Conservation (phyloP, 1,284 basidiomycete species). For the Ustilago curta region DNA sequence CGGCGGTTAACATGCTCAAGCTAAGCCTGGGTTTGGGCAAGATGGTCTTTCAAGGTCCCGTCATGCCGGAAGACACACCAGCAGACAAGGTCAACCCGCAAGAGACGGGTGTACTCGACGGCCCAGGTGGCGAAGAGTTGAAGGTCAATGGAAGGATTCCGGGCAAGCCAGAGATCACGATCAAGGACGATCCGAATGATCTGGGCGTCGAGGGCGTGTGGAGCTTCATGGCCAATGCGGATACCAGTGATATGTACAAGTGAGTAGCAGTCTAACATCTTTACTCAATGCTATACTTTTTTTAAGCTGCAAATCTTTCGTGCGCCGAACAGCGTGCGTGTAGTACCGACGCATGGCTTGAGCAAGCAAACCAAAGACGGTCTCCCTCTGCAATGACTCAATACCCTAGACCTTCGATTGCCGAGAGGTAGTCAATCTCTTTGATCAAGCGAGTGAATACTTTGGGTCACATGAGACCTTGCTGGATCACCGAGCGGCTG, state of each 20-base stretch:
- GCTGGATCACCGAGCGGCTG: no score
- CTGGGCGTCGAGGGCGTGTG: constrained; percentile 64
- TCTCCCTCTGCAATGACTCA: no score
- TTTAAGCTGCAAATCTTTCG: no score
- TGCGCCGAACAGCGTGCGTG: no score
- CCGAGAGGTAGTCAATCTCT: no score
- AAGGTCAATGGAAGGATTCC: constrained; percentile 34
- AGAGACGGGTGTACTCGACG: constrained; percentile 32
- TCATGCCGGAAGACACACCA: constrained; percentile 32
- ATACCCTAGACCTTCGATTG: no score
- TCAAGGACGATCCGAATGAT: constrained; percentile 62
- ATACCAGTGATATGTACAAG: constrained; percentile 59
- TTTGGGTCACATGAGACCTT: no score
- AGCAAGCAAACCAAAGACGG: no score
- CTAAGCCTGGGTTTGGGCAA: constrained; percentile 61
- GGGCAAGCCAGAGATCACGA: constrained; percentile 48
- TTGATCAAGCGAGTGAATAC: no score
- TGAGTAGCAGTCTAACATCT: neutral
- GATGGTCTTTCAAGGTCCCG: constrained; percentile 62
- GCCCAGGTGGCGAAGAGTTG: constrained; percentile 14
- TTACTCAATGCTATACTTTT: neutral
- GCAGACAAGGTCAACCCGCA: constrained; percentile 22
- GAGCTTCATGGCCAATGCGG: constrained; percentile 63
- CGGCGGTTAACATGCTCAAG: constrained; percentile 64
- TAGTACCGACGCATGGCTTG: no score